These are phyloP conservation scores for Aeschynomene evenia DNA, from an alignment of 306 rosid species.

Conservation along the genomic window DNA sequence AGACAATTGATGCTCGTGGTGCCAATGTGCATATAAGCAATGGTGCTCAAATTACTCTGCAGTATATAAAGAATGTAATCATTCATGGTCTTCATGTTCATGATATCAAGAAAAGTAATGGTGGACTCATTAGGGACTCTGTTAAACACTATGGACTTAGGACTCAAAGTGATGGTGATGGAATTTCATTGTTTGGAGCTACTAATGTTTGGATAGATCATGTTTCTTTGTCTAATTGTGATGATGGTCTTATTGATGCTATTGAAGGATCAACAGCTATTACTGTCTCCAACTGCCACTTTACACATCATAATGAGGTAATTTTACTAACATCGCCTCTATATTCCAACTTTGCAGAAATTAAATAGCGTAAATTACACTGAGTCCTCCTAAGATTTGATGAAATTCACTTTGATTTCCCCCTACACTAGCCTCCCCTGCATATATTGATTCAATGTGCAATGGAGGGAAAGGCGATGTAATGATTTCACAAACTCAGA, in stretches of 20 bases:
- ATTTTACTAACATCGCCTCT: background rate
- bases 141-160: conserved; percentile 39
- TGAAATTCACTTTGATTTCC: too few species aligned
- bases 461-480: too few species aligned
- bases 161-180: conserved; percentile 53
- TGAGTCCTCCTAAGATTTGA: too few species aligned
- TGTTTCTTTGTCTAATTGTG: conserved; percentile 44
- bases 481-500: too few species aligned
- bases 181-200: conserved; percentile 50
- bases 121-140: conserved; percentile 54
- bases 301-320: conserved; percentile 53
- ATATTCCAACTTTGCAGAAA: background rate
- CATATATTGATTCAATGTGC: too few species aligned
- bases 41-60: conserved; percentile 55
- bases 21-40: conserved; percentile 41
- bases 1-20: conserved; percentile 61
- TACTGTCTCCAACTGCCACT: conserved; percentile 56
- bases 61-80: conserved; percentile 49
- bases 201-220: conserved; percentile 56
- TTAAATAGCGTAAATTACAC: too few species aligned
- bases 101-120: conserved; percentile 26
- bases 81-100: conserved; percentile 44
- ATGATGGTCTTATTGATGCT: conserved; percentile 51
- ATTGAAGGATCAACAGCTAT: conserved; percentile 47
- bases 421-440: too few species aligned